These are phyloP conservation scores for Massospora cicadina DNA, from an alignment of 371 early-diverging fungal genomes.

Conservation along the genomic window DNA sequence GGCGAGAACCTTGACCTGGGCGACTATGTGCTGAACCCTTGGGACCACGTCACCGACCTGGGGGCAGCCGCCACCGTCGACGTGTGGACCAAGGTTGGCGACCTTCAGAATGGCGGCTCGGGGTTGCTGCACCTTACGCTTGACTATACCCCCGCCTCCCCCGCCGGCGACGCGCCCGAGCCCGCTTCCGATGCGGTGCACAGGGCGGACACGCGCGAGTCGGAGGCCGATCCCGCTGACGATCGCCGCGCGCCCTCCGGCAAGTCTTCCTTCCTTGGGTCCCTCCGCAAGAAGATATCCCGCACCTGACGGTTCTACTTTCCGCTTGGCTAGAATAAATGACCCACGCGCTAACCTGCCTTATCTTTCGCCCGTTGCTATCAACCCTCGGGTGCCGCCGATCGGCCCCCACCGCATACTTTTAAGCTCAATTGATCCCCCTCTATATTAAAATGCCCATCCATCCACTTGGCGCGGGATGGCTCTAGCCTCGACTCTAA, in stretches of 20 bases:
- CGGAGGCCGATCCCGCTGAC: neutral
- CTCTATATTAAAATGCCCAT: no score
- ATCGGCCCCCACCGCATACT: no score
- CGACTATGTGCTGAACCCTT: constrained; percentile 26
- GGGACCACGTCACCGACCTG: constrained; percentile 22
- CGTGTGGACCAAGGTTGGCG: neutral
- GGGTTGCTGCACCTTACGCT: neutral
- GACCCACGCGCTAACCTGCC: no score
- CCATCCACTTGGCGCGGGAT: no score
- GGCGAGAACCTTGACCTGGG: constrained; percentile 39
- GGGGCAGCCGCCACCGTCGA: neutral
- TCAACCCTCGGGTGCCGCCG: no score
- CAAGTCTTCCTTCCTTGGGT: constrained; percentile 6
- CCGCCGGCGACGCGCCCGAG: neutral
- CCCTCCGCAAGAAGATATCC: neutral
- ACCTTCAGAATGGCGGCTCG: neutral
- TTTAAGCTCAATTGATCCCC: no score
- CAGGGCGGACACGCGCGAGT: neutral
- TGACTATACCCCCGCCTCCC: neutral
- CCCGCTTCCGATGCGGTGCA: neutral
- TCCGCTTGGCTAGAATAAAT: no score
- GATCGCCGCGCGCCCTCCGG: neutral
- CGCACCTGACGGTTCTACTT: no score
- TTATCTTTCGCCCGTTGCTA: no score
- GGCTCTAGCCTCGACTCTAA: no score